Evolutionary conservation across 2,329 filamentous ascomycete species (phyloP), one percentile per base, ranked within the genome.

Genomic region (Ampelomyces quisqualis): DNA sequence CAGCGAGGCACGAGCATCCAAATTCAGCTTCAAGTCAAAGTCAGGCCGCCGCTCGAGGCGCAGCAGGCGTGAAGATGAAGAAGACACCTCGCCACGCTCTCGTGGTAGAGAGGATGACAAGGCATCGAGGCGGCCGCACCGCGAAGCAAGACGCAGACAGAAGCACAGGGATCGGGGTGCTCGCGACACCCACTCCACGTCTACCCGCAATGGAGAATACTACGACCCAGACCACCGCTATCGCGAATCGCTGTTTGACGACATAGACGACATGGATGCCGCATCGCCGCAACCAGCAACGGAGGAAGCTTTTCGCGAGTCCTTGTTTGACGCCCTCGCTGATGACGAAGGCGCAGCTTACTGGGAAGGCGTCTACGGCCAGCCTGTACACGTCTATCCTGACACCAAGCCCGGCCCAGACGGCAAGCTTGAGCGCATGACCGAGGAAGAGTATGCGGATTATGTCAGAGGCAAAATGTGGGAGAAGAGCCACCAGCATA

Each of bases 341-440:
- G 93, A 98, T 68, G 91, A 97, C 63, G 93, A 98, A 70, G 93
- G 91, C 32, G 93, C 93, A 2, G 80, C 83, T 6, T 98, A 93
- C 72, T 98, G 93, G 93, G 86, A 96, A 67, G 81, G 82, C 11
- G 88, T 98, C n/a, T 98, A 97, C 69, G 90, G 90, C 1, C 91
- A 97, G 65, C 91, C 93, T 0, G 86, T 97, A 34, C 90, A 96
- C 68, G 80, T 82, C 5, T 96, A 94, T 64, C 65, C 80, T 0
- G 75, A 78, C 18, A 74, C 76, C 0, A 74, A 62, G 78, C 78
- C 48, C 68, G 82, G 59, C 37, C 71, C 51, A 35, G 70, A 55
- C 26, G 80, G 79, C 11, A 74, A 77, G 43, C 74, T 95, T 9
- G 89, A 95, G 68, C 78, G 77, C 49, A 97, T 97, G 91, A 83